phyloP scores from a whole-genome alignment of 78 protist genomes.

The slime mould (Dictyostelium discoideum) region DNA sequence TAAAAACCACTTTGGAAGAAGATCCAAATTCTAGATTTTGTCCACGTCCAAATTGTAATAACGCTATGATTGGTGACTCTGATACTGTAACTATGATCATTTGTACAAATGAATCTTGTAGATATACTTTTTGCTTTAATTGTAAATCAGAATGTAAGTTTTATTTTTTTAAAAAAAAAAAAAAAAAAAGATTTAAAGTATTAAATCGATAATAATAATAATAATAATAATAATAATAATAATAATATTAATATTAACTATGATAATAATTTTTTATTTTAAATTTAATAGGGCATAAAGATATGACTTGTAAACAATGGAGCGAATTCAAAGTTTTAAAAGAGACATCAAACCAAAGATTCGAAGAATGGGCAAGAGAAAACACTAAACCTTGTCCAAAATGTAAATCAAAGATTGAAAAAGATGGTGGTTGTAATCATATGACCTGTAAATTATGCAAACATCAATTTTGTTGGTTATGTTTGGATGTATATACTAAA shows the following conservation, averaged over 20 bases:
- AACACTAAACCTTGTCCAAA: constrained; percentile 79
- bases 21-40: constrained; percentile 52
- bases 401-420: constrained; percentile 76
- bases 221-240: too few species aligned
- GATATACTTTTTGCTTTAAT: constrained; percentile 64
- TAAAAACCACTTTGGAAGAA: background rate
- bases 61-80: constrained; percentile 41
- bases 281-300: background rate
- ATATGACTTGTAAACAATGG: constrained; percentile 36
- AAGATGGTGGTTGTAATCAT: constrained; percentile 88
- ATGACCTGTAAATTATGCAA: constrained; percentile 61
- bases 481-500: background rate
- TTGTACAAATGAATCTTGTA: constrained; percentile 43
- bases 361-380: constrained; percentile 10
- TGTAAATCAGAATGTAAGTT: constrained; percentile 33
- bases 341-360: constrained; percentile 18
- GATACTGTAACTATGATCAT: background rate
- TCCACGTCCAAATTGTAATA: constrained; percentile 50
- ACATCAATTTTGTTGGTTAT: constrained; percentile 63
- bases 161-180: too few species aligned
- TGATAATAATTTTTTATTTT: background rate
- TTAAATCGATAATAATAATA: too few species aligned
- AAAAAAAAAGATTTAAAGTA: background rate
- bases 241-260: too few species aligned
- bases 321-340: constrained; percentile 14